Evolutionary conservation across 2,329 filamentous ascomycete species (phyloP).

Genomic region (Elsinoe australis): DNA sequence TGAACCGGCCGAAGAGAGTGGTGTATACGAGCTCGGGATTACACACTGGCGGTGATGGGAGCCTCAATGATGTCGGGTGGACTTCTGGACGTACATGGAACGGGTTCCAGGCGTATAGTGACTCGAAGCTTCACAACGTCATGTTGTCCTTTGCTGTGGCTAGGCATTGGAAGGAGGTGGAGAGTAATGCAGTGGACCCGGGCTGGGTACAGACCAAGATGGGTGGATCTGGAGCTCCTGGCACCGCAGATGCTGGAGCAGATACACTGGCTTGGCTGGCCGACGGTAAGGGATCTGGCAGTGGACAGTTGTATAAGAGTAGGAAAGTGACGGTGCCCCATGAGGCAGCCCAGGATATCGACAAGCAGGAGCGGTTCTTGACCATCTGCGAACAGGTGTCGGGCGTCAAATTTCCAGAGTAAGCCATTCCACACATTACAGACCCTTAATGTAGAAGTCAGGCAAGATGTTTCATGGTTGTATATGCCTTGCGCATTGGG

Average conservation of each 20-base stretch:
- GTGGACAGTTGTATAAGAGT: conserved; percentile 37
- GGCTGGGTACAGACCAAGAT: conserved; percentile 42
- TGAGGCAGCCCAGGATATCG: conserved; percentile 33
- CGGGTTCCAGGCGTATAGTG: conserved; percentile 41
- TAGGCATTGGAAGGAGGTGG: conserved; percentile 38
- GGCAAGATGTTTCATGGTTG: no score
- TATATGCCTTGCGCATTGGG: no score
- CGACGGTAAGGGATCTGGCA: conserved; percentile 33
- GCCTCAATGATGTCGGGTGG: conserved; percentile 37
- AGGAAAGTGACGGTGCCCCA: conserved; percentile 26
- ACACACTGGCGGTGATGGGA: conserved; percentile 43
- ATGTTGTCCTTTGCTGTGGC: conserved; percentile 51
- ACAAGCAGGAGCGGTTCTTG: conserved; percentile 41
- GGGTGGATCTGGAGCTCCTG: conserved; percentile 40
- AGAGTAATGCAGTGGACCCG: conserved; percentile 42
- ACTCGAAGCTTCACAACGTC: conserved; percentile 51
- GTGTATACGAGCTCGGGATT: conserved; percentile 47
- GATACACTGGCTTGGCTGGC: conserved; percentile 45
- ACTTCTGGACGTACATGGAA: conserved; percentile 30
- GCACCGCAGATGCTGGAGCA: conserved; percentile 41
- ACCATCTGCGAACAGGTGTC: conserved; percentile 31
- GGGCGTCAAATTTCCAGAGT: conserved; percentile 29
- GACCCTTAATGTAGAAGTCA: no score
- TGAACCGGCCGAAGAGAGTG: conserved; percentile 44
- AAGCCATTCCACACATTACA: no score